Base-by-base conservation (phyloP, 305 asterid species). In the Fraxinus angustifolia region DNA sequence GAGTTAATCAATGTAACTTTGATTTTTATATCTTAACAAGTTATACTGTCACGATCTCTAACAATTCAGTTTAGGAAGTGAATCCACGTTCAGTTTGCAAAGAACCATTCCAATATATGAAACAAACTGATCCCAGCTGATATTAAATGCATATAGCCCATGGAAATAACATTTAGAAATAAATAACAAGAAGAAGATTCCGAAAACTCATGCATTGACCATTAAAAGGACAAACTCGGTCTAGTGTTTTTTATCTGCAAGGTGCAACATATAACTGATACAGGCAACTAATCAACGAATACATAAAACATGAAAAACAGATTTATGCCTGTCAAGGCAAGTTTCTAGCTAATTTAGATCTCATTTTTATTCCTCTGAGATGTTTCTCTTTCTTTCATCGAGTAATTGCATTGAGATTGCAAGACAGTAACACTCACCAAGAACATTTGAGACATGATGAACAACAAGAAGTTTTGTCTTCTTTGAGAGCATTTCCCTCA, bases 391-490 rank as follows among this genome's bases (percentile, higher is more conserved):
- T 74, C 78, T 53, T 31, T 74, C 78, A 81, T 14, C 62, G 77
- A 62, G 68, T 17, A 65, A 19, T 74, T 75, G 78, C 50, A 53
- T 21, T 17, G 83, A 58, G 81, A 58, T 77, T 50, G 65, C 38
- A 73, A 82, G 75, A 79, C 77, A 45, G 76, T 77, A 82, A 34
- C 23, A 85, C 94, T 87, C 83, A 96, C 99, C 99, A 81, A 96
- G 85, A 86, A 90, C 88, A 87, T 96, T 96, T 5, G 99, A 96
- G 84, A 96, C 90, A 80, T 96, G 98, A 83, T 96, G 99, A 82
- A 90, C 82, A 72, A 90, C 97, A 36, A 96, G 31, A 78, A 96
- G 90, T 81, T 94, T 94, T 84, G 98, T 89, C 85, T 86, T 89
- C 82, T 81, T 89, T 17, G 97, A 92, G 78, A 96, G 79, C 87